Evolutionary conservation across 805 yeast genomes (phyloP), one percentile per base, ranked within the genome.

Genomic region (Naumovozyma dairenensis): DNA sequence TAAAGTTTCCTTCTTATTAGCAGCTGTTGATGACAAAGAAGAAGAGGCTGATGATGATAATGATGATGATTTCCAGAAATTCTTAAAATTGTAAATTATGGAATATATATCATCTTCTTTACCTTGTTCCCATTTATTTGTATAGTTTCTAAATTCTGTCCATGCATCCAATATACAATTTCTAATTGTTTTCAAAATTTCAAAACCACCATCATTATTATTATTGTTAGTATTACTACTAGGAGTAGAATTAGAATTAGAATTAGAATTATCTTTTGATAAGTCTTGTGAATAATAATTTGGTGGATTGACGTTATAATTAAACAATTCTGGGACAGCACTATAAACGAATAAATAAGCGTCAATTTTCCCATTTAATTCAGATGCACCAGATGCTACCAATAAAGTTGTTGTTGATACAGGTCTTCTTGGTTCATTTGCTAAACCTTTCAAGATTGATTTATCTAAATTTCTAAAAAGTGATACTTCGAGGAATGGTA

Each of bases 311-410:
- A 41, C 42, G 13, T 26, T 35, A 13, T 42, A 45, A 33, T 49
- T 49, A 31, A 62, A 63, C 21, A 62, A 45, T 16, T 71, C 65
- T 1, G 93, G 92, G 2, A 80, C 71, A 2, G 83, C 77, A 35
- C 77, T 70, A 53, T 80, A 81, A 30, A 77, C 74, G 24, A 79
- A 65, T 28, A 79, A 62, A 51, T 81, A 81, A 1, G 87, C 89
- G 50, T 79, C 80, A n/a, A 81, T 69, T 21, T 72, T 65, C 4
- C 86, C 87, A 49, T 81, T 80, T 44, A 81, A 55, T 39, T 80
- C 89, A 28, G 83, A 71, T 4, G 86, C 82, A 1, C 92, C 92
- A 25, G 84, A 75, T 4, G 85, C 89, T 3, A 78, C 82, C 9
- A 81, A 53, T 35, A 81, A 53, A 3, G 87, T 81, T 33, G 74